Evolutionary conservation across 2,329 filamentous ascomycete genomes (phyloP), one percentile per base, ranked within the genome.

Genomic region (Fusarium chaquense): DNA sequence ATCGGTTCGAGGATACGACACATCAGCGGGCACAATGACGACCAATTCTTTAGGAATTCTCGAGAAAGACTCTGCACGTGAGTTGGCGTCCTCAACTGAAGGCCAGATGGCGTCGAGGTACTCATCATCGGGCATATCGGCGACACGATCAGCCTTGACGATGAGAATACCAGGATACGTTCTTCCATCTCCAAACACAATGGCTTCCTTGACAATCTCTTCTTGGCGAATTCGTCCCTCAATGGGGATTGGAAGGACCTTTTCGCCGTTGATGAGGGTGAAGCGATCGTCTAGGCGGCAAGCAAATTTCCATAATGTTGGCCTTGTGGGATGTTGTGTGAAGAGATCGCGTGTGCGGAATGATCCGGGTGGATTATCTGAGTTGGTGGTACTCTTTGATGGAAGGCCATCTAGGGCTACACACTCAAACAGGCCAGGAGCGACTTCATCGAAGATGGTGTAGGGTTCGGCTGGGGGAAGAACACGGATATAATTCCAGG

Each of bases 111-210:
- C 68, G 2, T 85, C 76, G 0, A 89, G 72, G 22, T 85, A 79
- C 12, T 87, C 81, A 0, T 82, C 76, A 5, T 84, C 78, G 0
- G 80, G 73, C 47, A 86, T 75, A 0, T 80, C 69, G 0, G 75
- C 73, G 1, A 82, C 82, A 4, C 78, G 77, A n/a, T 84, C 81
- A 15, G 82, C 80, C 28, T 84, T 82, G 24, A 90, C 78, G 15
- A 90, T 78, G 13, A 89, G 69, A 13, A 89, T 69, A 2, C 87
- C 88, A 0, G 86, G 85, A 30, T 84, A 80, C 1, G 83, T 79
- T 49, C 81, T 82, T 11, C 84, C 86, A 2, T 83, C 81, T 0
- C 88, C 88, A 64, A 90, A 89, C 1, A 89, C 83, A 4, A 89
- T 79, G 0, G 84, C 84, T 62, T 90, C 89, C 18, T 83, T 79